These are phyloP conservation scores for Arthrinium phaeospermum DNA, from an alignment of 2,329 filamentous ascomycete species.

Conservation along the genomic window DNA sequence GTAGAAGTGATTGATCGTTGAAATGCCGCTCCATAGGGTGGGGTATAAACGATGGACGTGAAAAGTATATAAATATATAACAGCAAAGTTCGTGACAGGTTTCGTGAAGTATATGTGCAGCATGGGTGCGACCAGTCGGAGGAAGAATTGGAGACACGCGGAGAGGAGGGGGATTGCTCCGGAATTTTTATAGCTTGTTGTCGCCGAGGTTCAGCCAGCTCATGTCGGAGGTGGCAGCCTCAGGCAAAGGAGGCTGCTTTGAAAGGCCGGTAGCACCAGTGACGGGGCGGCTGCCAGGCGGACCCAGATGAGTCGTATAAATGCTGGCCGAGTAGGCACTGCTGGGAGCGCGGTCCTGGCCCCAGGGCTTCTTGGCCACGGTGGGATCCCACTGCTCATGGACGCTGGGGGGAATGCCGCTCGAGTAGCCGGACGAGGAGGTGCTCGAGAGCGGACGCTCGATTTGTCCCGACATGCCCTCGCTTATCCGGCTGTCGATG, in stretches of 20 bases:
- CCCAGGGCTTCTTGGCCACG: slow-evolving; percentile 52
- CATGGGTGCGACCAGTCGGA: background rate
- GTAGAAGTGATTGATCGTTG: background rate
- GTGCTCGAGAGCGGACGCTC: slow-evolving; percentile 60
- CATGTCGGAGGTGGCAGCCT: slow-evolving; percentile 68
- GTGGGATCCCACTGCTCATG: slow-evolving; percentile 61
- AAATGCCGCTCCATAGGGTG: slow-evolving; percentile 9
- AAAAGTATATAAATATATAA: background rate
- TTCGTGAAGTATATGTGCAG: slow-evolving; percentile 18
- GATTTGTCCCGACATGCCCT: slow-evolving; percentile 66
- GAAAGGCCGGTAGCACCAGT: slow-evolving; percentile 47
- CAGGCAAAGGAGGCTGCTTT: slow-evolving; percentile 56
- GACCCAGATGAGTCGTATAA: slow-evolving; percentile 50
- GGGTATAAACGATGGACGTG: slow-evolving; percentile 10
- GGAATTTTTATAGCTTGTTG: slow-evolving; percentile 25
- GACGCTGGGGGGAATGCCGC: slow-evolving; percentile 69
- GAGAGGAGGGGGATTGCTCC: slow-evolving; percentile 18
- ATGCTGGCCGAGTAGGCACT: slow-evolving; percentile 55
- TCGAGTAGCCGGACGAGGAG: slow-evolving; percentile 64
- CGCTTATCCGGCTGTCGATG: slow-evolving; percentile 56
- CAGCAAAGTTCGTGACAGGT: slow-evolving; percentile 16
- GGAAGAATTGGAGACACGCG: slow-evolving; percentile 18
- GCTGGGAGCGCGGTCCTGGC: slow-evolving; percentile 54
- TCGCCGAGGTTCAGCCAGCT: slow-evolving; percentile 78
- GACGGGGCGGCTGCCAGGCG: slow-evolving; percentile 36